Base-by-base conservation (phyloP, 768 basidiomycete species). In the Russula brevipes region DNA sequence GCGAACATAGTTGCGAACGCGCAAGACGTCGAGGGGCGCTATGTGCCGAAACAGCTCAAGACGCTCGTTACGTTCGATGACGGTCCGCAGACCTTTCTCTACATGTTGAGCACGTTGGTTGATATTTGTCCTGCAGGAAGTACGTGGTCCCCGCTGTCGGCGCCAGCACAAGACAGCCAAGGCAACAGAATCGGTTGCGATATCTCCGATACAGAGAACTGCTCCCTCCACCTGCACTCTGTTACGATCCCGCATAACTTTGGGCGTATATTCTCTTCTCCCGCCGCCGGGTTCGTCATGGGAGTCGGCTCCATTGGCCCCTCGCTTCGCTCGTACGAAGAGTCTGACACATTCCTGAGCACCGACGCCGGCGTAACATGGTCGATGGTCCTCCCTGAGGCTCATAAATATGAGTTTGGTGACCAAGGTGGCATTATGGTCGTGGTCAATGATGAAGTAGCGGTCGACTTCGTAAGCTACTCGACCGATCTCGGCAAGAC, bases 401-500 rank as follows among this genome's bases (percentile, higher is more conserved):
- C 96, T 0, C 87, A 92, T 72, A 94, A 94, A 75, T 98, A 98
- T 70, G 95, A 98, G 75, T 95, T 98, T 72, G 97, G 97, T 5
- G 97, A 97, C 70, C 81, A 81, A 69, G 97, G 82, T 0, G 89
- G 88, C 69, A 82, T 98, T 36, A 71, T 90, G 38, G 83, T 98
- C 11, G 77, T 87, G 31, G 83, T 94, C 4, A 87, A 96, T 67
- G 94, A 99, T 68, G 95, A 98, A 70, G 86, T 89, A 42, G 71
- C 75, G 30, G 87, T 86, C 3, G 83, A 88, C 64, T 76, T 75
- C 14, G 76, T 97, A 19, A 77, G 77, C 46, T 98, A 96, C 72
- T 92, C 91, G 7, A 82, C 85, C 35, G 88, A 99, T 72, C 79
- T 90, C 31, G 95, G 97, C 6, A 77, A 79, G 61, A 85, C 80